Percentiles rank a stretch among this genome's conserved stretches.
phyloP scores from a whole-genome alignment of 805 yeast species.

The Schizosaccharomyces cryophilus region DNA sequence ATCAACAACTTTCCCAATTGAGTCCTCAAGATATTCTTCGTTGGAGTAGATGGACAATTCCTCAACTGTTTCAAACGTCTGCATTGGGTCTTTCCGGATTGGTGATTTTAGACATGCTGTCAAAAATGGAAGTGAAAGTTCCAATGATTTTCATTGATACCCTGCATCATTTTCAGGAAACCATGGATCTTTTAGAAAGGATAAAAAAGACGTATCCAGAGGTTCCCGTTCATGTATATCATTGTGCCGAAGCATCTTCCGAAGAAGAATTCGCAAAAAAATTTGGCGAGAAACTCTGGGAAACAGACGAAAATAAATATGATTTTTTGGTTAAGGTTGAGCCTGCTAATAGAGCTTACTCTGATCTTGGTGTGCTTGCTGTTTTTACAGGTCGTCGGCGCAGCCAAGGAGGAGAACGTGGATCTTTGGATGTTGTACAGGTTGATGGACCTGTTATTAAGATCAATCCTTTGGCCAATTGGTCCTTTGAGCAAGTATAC shows the following conservation, averaged over 20 bases:
- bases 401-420: constrained; percentile 71
- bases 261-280: constrained; percentile 38
- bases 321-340: constrained; percentile 81
- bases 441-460: constrained; percentile 47
- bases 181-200: constrained; percentile 41
- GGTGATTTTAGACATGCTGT: constrained; percentile 62
- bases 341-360: constrained; percentile 69
- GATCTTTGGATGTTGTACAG: constrained; percentile 49
- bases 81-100: constrained; percentile 88
- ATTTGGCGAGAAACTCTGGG: constrained; percentile 69
- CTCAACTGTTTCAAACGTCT: constrained; percentile 66
- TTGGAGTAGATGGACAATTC: constrained; percentile 72
- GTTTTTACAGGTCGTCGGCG: constrained; percentile 80
- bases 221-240: constrained; percentile 34
- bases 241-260: constrained; percentile 31
- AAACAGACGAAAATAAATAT: constrained; percentile 50
- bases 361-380: constrained; percentile 46
- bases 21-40: constrained; percentile 47
- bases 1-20: constrained; percentile 28
- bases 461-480: constrained; percentile 67
- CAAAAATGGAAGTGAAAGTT: constrained; percentile 28
- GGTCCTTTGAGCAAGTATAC: constrained; percentile 56
- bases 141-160: constrained; percentile 78
- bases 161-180: constrained; percentile 84
- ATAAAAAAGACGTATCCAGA: constrained; percentile 32